Evolutionary conservation across 441 rosid genomes (phyloP), one percentile per base, ranked within the genome.

Genomic region (Erysimum cheiri): DNA sequence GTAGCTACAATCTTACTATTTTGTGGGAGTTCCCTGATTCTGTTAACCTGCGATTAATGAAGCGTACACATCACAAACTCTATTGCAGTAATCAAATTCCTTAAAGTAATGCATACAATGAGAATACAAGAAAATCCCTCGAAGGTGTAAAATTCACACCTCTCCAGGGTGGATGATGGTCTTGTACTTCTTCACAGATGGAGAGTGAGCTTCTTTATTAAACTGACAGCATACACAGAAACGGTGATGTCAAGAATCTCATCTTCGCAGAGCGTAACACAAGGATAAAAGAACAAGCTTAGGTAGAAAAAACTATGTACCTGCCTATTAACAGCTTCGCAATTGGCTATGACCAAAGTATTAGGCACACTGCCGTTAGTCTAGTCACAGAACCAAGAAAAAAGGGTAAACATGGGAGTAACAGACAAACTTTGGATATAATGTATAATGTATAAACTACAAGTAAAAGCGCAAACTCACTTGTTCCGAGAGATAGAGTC

Each of bases 11-110:
- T 95, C 81, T 88, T 88, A 68, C 89, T 83, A 76, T 92, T 90
- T 67, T 88, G 99, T 5, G 97, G 97, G 37, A 95, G 96, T 80
- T 95, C 99, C 83, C 98, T 85, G 78, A 95, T 95, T 76, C 98
- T 89, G 82, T 95, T 95, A 43, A 95, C 97, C 99, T 95, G 85
- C 60, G 49, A 54, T 43, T 37, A 59, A 39, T 36, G 50, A 31
- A 40, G 14, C 36, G 19, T 49, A 48, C 58, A 72, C 36, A 47
- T 26, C 64, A 41, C n/a, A 28, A 6, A 37, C n/a, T 17, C 13
- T 64, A 53, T 35, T 46, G 6, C 32, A 26, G 22, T 17, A 28
- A 58, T 46, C 13, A 47, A 47, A 36, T 8, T 36, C 12, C 44
- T 6, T n/a, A 33, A 43, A 2, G 7, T 39, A 31, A 53, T 26